Percentiles rank a stretch among this genome's conserved stretches.
These are phyloP conservation scores for Mycogone perniciosa DNA, from an alignment of 2,329 filamentous ascomycete species.

Conservation along the genomic window DNA sequence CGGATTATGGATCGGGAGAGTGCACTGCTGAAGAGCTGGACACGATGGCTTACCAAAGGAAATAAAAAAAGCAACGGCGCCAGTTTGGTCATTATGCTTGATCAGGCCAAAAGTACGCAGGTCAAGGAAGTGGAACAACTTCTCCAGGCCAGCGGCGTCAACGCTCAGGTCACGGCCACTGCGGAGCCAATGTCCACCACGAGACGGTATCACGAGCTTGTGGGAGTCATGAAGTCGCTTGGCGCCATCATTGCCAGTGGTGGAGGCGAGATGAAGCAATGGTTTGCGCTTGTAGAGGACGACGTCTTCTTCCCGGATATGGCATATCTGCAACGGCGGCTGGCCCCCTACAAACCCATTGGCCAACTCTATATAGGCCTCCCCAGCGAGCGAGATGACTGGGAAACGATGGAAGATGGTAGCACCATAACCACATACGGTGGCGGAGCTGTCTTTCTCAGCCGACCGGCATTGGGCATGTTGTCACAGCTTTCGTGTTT, in stretches of 20 bases:
- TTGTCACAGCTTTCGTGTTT: conserved; percentile 35
- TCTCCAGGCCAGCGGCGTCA: conserved; percentile 33
- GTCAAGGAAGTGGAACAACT: conserved; percentile 23
- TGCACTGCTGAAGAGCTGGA: conserved; percentile 37
- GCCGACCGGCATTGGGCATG: conserved; percentile 26
- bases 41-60: conserved; percentile 40
- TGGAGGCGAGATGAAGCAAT: conserved; percentile 33
- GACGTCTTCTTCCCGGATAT: conserved; percentile 41
- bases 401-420: conserved; percentile 30
- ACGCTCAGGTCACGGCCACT: conserved; percentile 30
- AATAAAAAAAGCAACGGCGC: conserved; percentile 37
- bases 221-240: conserved; percentile 28
- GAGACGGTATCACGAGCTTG: conserved; percentile 33
- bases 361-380: conserved; percentile 36
- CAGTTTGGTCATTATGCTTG: conserved; percentile 35
- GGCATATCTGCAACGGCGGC: conserved; percentile 30
- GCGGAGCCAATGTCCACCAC: conserved; percentile 27
- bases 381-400: conserved; percentile 38
- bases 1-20: conserved; percentile 33
- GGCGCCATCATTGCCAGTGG: conserved; percentile 28
- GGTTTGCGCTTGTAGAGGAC: conserved; percentile 40
- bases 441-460: conserved; percentile 40
- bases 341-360: conserved; percentile 29
- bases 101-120: conserved; percentile 31
- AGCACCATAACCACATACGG: conserved; percentile 34